Percentiles rank a stretch among this genome's conserved stretches.
These are phyloP conservation scores for Diutina ranongensis DNA, from an alignment of 1,139 yeast species.

Conservation along the genomic window DNA sequence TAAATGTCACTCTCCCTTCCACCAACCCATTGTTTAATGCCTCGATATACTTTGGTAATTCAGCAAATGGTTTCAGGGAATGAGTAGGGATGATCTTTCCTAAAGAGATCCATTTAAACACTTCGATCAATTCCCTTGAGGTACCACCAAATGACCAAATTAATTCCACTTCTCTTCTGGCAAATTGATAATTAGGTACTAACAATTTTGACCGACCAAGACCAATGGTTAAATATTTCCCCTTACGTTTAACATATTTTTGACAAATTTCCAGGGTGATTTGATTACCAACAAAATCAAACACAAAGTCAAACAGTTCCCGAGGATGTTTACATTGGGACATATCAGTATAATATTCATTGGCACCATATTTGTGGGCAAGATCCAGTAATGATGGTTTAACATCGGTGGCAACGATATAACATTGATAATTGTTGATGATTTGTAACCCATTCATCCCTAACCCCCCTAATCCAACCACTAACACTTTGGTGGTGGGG, in stretches of 20 bases:
- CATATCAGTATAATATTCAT: constrained; percentile 28
- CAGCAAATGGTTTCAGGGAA: constrained; percentile 20
- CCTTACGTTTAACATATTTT: constrained; percentile 22
- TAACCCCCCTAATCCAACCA: constrained; percentile 40
- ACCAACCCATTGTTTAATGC: constrained; percentile 28
- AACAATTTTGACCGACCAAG: constrained; percentile 25
- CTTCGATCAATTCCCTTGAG: constrained; percentile 31
- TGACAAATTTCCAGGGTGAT: constrained; percentile 24
- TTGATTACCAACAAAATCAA: constrained; percentile 37
- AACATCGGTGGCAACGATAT: constrained; percentile 29
- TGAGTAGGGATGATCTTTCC: constrained; percentile 32
- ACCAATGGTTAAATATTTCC: constrained; percentile 35
- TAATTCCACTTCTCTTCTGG: constrained; percentile 30
- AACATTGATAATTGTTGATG: constrained; percentile 27
- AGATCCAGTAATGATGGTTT: constrained; percentile 19
- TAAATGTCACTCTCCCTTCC: constrained; percentile 34
- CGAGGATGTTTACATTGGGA: constrained; percentile 16
- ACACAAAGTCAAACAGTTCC: constrained; percentile 27
- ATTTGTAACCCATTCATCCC: constrained; percentile 41
- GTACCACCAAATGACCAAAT: constrained; percentile 37
- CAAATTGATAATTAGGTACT: constrained; percentile 25
- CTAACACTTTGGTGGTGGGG: constrained; percentile 29
- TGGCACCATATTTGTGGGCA: constrained; percentile 31
- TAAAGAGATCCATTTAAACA: constrained; percentile 30
- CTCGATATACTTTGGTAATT: constrained; percentile 25